Base-by-base conservation (phyloP, 805 yeast species). In the Sugiyamaella marilandica region DNA sequence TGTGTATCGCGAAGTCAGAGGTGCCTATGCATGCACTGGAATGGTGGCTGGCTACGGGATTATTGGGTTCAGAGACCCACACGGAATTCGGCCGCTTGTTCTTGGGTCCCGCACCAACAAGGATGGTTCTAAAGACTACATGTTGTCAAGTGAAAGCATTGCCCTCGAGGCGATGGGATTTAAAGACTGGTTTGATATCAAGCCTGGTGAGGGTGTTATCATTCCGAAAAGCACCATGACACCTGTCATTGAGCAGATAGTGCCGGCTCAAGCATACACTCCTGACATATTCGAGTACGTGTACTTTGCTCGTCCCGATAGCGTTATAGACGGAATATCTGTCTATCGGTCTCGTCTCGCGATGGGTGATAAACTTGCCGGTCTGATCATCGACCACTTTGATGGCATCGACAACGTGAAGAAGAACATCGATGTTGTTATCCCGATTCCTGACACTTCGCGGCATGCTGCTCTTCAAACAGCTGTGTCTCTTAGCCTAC, bases 401-500 rank as follows among this genome's bases (percentile, higher is more conserved):
- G 73, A 72, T 14, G 74, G 74, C 52, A 49, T 61, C 3, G 81
- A 77, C 36, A 71, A 75, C 18, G 76, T 76, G 46, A 69, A 73
- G 41, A 70, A 77, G 49, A 80, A 80, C 55, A 84, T 94, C 52
- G 99, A 94, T 64, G 99, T 92, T 45, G 96, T 94, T 36, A 88
- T 94, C 54, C 97, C 99, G 1, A 99, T 94, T 11, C 99, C 99
- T 10, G 99, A 94, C 69, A 94, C 99, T 7, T 84, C 98, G n/a
- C 81, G 98, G 70, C 91, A 95, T 41, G 84, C 96, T 19, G 98
- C 98, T 0, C 71, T 91, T 55, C 94, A 94, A 66, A 85, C 96
- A 70, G 92, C 98, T 0, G 91, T 86, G 35, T 75, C 82, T 46
- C 76, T 94, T 57, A 79, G 82, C 45, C 67, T 89, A 16, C 95